Conservation (phyloP, 1,284 basidiomycete species). For the Rugosomyces carneus region DNA sequence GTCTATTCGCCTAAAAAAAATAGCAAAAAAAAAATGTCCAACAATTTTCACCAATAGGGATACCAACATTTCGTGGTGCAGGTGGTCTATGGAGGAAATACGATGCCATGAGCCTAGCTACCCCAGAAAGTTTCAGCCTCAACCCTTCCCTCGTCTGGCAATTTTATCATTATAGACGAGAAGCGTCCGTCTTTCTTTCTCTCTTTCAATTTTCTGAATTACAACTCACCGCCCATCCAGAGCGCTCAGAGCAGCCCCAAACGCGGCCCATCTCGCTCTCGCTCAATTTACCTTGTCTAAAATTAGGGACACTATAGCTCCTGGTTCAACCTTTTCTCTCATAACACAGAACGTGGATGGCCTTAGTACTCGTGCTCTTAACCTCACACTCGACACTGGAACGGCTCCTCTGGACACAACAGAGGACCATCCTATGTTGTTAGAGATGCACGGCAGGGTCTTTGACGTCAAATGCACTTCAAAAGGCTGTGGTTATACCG, state of each 20-base stretch:
- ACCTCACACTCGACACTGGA: slow-evolving; percentile 5
- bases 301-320: slow-evolving; percentile 33
- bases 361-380: slow-evolving; percentile 35
- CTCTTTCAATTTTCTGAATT: neutral
- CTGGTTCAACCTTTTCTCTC: slow-evolving; percentile 43
- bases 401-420: neutral
- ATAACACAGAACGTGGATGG: slow-evolving; percentile 69
- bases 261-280: slow-evolving; percentile 50
- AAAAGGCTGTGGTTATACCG: slow-evolving; percentile 33
- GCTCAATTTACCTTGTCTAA: slow-evolving; percentile 39
- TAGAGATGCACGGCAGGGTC: slow-evolving; percentile 58
- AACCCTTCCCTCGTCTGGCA: slow-evolving; percentile 60
- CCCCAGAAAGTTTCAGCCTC: slow-evolving; percentile 46
- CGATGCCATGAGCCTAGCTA: slow-evolving; percentile 51
- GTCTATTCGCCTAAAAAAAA: too few relatives aligned
- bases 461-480: slow-evolving; percentile 51
- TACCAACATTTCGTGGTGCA: slow-evolving; percentile 59
- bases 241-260: slow-evolving; percentile 43
- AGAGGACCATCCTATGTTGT: slow-evolving; percentile 26
- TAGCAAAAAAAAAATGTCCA: too few relatives aligned
- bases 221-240: slow-evolving; percentile 22
- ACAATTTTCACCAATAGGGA: slow-evolving; percentile 33
- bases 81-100: slow-evolving; percentile 58
- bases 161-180: slow-evolving; percentile 62
- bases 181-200: slow-evolving; percentile 34